A percentile compares a stretch with the other conserved stretches of the same genome.
Conservation (phyloP, 2,329 filamentous ascomycete genomes). For the Paracoccidioides lutzii region DNA sequence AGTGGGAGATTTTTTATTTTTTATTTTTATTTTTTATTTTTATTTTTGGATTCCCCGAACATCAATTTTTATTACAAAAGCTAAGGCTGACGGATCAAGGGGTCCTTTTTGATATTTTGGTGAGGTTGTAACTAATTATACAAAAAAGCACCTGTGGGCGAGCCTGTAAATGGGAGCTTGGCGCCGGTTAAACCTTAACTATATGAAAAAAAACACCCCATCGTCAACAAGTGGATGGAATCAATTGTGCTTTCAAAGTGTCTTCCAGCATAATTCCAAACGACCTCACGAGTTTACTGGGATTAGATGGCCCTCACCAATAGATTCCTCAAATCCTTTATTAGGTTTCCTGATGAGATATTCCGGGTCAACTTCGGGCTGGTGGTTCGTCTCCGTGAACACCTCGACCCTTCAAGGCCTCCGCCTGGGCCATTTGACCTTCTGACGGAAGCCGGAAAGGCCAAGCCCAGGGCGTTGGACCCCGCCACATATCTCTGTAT, state of each 20-base stretch:
- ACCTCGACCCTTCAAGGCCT: neutral
- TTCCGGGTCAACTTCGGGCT: constrained; percentile 4
- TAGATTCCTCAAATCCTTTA: constrained; percentile 3
- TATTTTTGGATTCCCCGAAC: neutral
- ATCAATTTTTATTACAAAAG: no score
- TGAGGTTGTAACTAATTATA: no score
- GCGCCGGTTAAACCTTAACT: no score
- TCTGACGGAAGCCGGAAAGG: neutral
- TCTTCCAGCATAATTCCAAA: neutral
- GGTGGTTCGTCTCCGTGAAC: neutral
- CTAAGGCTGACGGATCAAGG: no score
- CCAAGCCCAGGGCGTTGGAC: neutral
- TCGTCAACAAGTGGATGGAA: no score
- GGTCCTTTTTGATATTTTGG: no score
- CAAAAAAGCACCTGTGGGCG: no score
- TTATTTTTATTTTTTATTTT: neutral
- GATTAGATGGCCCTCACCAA: neutral
- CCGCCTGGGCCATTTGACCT: constrained; percentile 3
- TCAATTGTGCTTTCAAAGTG: no score
- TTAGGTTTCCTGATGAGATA: neutral
- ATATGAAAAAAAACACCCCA: no score
- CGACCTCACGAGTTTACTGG: neutral
- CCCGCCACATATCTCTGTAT: neutral
- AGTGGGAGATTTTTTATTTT: neutral
- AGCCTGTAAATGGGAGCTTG: no score